phyloP scores from a whole-genome alignment of 2,329 filamentous ascomycete species.

The Cladosporium velox region DNA sequence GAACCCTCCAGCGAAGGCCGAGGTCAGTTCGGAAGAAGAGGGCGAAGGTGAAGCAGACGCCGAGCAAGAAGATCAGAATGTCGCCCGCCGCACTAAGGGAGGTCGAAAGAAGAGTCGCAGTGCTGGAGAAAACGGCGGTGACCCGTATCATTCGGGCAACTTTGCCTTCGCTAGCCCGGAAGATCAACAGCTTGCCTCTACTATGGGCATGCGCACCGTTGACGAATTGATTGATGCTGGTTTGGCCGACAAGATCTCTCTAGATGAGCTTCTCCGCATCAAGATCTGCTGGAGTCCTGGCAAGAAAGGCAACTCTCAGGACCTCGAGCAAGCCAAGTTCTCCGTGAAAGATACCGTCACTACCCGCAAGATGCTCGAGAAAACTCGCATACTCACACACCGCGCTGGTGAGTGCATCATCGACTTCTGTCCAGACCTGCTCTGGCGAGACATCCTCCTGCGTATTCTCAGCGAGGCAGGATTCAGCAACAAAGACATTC shows the following conservation, averaged over 20 bases:
- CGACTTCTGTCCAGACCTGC: conserved; percentile 41
- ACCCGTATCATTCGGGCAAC: conserved; percentile 36
- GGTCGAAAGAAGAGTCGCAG: conserved; percentile 29
- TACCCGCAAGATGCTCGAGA: conserved; percentile 36
- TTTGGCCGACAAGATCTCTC: conserved; percentile 28
- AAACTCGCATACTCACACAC: conserved; percentile 32
- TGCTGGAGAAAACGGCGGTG: conserved; percentile 24
- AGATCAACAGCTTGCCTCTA: conserved; percentile 18
- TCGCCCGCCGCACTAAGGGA: not conserved
- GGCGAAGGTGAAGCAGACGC: conserved; percentile 21
- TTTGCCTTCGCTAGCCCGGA: conserved; percentile 32
- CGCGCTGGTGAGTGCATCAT: conserved; percentile 39
- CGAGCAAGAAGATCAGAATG: conserved; percentile 4
- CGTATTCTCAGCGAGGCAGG: conserved; percentile 37
- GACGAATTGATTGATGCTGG: conserved; percentile 36
- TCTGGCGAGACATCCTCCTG: conserved; percentile 39
- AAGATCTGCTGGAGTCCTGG: conserved; percentile 39
- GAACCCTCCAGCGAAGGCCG: conserved; percentile 23
- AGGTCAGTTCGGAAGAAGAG: conserved; percentile 23
- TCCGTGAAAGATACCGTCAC: conserved; percentile 36
- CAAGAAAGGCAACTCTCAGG: conserved; percentile 35
- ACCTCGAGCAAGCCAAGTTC: conserved; percentile 36
- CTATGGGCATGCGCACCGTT: conserved; percentile 20
- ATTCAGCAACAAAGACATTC: conserved; percentile 38
- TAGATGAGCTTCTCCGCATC: conserved; percentile 31